Evolutionary conservation across 371 early-diverging fungal species (phyloP).

Genomic region (Rhizopus microsporus): DNA sequence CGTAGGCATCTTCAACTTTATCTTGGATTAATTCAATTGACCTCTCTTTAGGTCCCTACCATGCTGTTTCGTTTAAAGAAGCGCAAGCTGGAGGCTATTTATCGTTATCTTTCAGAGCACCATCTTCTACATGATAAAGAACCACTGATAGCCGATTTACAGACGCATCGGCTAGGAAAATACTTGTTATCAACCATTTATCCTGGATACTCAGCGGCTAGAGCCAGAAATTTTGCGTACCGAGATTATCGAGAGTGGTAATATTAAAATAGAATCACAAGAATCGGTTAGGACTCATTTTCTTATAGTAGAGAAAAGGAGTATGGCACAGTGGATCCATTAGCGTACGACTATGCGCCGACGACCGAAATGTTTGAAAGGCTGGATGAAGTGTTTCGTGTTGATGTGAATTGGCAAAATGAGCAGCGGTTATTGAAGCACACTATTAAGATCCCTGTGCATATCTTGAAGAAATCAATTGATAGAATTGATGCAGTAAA

Average conservation of each 20-base stretch:
- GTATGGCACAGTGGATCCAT: constrained; percentile 7
- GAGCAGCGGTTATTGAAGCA: background rate
- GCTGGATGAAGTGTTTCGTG: constrained; percentile 20
- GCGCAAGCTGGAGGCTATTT: constrained; percentile 22
- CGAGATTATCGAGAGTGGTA: constrained; percentile 29
- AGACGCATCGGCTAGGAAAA: constrained; percentile 26
- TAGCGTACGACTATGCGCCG: constrained; percentile 28
- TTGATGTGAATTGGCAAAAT: constrained; percentile 21
- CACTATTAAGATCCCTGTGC: constrained; percentile 9
- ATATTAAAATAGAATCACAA: background rate
- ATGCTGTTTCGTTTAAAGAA: constrained; percentile 26
- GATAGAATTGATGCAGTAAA: constrained; percentile 10
- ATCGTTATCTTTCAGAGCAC: constrained; percentile 12
- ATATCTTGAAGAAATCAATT: constrained; percentile 15
- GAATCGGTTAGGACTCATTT: background rate
- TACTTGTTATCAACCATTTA: constrained; percentile 23
- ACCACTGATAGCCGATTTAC: constrained; percentile 11
- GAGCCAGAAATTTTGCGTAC: constrained; percentile 26
- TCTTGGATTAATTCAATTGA: background rate
- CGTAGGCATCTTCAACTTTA: constrained; percentile 8
- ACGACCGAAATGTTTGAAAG: constrained; percentile 27
- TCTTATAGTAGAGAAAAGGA: constrained; percentile 21
- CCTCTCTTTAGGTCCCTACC: constrained; percentile 17
- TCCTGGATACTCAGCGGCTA: constrained; percentile 26
- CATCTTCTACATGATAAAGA: constrained; percentile 19